These are phyloP conservation scores for Pascua guehoae DNA, from an alignment of 1,284 basidiomycete genomes.

Conservation along the genomic window DNA sequence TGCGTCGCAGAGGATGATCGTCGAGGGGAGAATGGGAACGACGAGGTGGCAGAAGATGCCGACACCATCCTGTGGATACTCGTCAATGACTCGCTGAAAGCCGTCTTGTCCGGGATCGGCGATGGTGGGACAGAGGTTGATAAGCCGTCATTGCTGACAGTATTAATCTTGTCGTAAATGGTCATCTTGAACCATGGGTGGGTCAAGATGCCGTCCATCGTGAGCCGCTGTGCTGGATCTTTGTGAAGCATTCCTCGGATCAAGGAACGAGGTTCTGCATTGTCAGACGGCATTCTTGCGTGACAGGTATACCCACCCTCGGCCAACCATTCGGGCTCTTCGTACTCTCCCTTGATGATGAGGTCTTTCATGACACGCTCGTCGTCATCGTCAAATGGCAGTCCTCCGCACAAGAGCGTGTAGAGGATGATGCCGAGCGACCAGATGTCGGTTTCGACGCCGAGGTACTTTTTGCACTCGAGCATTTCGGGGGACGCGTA, in stretches of 20 bases:
- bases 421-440: conserved; percentile 94
- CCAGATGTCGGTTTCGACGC: conserved; percentile 94
- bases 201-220: conserved; percentile 78
- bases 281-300: neutral
- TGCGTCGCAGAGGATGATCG: conserved; percentile 28
- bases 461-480: conserved; percentile 80
- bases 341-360: conserved; percentile 82
- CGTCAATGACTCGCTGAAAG: neutral
- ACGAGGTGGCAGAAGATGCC: conserved; percentile 6
- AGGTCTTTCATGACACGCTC: conserved; percentile 83
- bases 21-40: conserved; percentile 24
- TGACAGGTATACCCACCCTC: conserved; percentile 56
- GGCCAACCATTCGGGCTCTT: conserved; percentile 87
- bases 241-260: conserved; percentile 74
- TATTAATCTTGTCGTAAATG: conserved; percentile 43
- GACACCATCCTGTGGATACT: neutral
- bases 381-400: conserved; percentile 98
- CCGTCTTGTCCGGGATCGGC: conserved; percentile 6
- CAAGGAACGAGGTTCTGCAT: conserved; percentile 73
- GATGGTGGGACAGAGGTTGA: conserved; percentile 11
- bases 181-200: conserved; percentile 83
- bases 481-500: conserved; percentile 96
- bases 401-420: conserved; percentile 83
- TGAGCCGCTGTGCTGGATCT: conserved; percentile 70
- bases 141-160: neutral